Percentiles rank a stretch among this genome's conserved stretches.
phyloP scores from a whole-genome alignment of 257 asterid genomes.

The Nicotiana paniculata region DNA sequence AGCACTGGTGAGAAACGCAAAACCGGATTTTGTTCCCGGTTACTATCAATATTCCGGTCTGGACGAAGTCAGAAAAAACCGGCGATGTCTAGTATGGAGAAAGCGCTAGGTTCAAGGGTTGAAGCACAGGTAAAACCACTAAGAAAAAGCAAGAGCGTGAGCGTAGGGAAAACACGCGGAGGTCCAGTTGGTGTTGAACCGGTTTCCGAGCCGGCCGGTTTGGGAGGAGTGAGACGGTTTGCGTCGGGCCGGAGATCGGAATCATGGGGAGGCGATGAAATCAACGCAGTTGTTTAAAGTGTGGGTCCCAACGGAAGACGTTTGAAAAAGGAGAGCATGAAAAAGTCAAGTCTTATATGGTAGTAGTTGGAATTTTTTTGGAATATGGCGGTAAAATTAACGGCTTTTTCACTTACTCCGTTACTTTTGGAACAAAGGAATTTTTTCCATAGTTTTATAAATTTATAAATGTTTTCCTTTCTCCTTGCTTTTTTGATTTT shows the following conservation, averaged over 20 bases:
- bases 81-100: constrained; percentile 25
- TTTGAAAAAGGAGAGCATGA: not conserved
- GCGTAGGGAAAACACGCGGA: constrained; percentile 5
- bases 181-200: constrained; percentile 12
- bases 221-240: constrained; percentile 44
- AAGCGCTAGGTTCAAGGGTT: constrained; percentile 16
- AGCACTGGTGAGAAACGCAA: constrained; percentile 32
- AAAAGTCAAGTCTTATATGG: not conserved
- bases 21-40: constrained; percentile 44
- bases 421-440: too few relatives aligned
- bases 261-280: constrained; percentile 20
- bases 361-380: not conserved
- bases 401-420: not conserved
- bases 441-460: too few relatives aligned
- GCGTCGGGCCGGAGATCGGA: constrained; percentile 34
- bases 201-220: constrained; percentile 22
- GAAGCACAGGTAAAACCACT: constrained; percentile 22
- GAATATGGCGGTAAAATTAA: not conserved
- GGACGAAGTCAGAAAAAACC: constrained; percentile 23
- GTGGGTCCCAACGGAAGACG: not conserved
- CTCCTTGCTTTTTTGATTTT: not conserved
- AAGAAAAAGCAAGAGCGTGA: constrained; percentile 21
- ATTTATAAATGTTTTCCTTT: too few relatives aligned
- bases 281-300: constrained; percentile 11
- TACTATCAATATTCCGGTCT: constrained; percentile 45